Evolutionary conservation across 192 early-diverging fungal species (phyloP), one percentile per base, ranked within the genome.

Genomic region (Coemansia aciculifera): DNA sequence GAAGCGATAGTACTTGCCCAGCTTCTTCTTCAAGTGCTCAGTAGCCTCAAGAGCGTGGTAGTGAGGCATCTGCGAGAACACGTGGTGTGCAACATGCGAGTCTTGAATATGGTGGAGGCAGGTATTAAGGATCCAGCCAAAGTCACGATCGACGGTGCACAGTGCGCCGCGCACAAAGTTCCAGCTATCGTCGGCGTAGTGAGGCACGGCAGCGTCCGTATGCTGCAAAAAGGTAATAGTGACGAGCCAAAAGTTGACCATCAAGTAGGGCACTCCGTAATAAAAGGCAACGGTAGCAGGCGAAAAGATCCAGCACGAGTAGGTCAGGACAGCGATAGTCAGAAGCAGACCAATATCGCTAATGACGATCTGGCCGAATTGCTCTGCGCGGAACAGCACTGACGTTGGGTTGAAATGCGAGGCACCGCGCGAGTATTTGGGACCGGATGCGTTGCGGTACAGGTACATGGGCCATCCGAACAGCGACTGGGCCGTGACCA

Each of bases 41-140:
- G 97, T 98, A 3, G 97, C 97, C 77, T 95, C 92, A 62, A 85
- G 71, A 1, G 90, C 97, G 72, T 98, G 85, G 85, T 98, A 98
- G 85, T 95, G 94, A 11, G 97, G 97, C 95, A 98, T 98, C n/a
- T 89, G 92, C 10, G 92, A 93, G 86, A 97, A 98, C 66, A 95
- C 77, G 73, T 98, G 97, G 77, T 98, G 97, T 8, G 91, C 94
- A 21, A 98, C 95, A 72, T 98, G 95, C 3, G 94, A 94, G 71
- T 96, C 93, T 39, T 89, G 84, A 71, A 95, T 95, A 67, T 88
- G 85, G 72, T 90, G 90, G 73, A 90, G 81, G 78, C 93, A 91
- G 68, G 86, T 73, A 75, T 98, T 91, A 69, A 98, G 85, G 73
- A 95, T 75, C 76, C 82, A 84, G 46, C 96, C 95, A 69, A 88